Percentiles rank a stretch among this genome's conserved stretches.
Evolutionary conservation across 1,284 basidiomycete species (phyloP).

Genomic region (Cryptococcus jaspeensis): DNA sequence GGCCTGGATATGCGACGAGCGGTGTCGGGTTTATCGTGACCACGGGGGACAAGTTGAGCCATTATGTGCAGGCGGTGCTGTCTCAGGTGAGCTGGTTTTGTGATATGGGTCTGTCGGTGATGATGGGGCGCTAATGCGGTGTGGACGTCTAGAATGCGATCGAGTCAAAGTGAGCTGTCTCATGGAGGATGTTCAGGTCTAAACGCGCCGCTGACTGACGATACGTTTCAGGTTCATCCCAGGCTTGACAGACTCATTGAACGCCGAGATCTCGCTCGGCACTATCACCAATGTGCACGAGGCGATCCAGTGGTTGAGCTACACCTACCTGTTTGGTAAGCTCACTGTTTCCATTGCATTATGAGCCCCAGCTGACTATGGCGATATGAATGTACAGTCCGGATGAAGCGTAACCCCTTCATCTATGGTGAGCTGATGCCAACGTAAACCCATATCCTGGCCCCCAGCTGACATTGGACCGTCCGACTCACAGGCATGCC

Average conservation of each 20-base stretch:
- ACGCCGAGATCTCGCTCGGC: slow-evolving; percentile 92
- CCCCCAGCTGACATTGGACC: background rate
- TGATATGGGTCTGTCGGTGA: background rate
- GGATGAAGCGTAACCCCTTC: slow-evolving; percentile 91
- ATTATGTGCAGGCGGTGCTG: slow-evolving; percentile 87
- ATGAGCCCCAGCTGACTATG: background rate
- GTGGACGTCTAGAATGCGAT: slow-evolving; percentile 72
- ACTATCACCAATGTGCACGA: slow-evolving; percentile 87
- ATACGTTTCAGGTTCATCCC: slow-evolving; percentile 65
- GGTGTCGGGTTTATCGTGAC: slow-evolving; percentile 98
- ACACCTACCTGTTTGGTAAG: slow-evolving; percentile 81
- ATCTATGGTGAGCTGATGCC: slow-evolving; percentile 81
- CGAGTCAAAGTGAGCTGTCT: slow-evolving; percentile 76
- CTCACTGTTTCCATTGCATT: background rate
- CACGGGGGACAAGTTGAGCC: slow-evolving; percentile 84
- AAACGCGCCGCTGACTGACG: background rate
- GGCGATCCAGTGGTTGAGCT: slow-evolving; percentile 93
- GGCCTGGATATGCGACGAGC: slow-evolving; percentile 91
- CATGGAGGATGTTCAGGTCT: background rate
- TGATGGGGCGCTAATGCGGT: slow-evolving; percentile 2
- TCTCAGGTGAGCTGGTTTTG: slow-evolving; percentile 63
- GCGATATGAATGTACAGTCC: slow-evolving; percentile 56
- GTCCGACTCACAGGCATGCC: slow-evolving; percentile 62
- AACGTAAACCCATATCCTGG: background rate
- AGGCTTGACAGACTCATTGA: slow-evolving; percentile 88